A percentile compares a stretch with the other conserved stretches of the same genome.
phyloP scores from a whole-genome alignment of 2,329 filamentous ascomycete genomes.

The Xylariomycetidae sp. region DNA sequence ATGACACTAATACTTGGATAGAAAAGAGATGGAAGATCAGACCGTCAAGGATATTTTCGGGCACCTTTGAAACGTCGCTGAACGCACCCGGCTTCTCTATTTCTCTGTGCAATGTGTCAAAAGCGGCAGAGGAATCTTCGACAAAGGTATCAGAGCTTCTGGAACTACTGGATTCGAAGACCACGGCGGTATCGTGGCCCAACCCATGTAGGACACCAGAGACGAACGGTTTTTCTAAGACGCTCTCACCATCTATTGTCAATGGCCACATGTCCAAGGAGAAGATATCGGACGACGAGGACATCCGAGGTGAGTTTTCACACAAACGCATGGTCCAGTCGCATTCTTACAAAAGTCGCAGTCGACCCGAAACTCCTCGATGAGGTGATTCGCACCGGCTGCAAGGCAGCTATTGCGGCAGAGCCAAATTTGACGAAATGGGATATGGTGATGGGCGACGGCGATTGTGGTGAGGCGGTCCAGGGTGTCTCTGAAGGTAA shows the following conservation, averaged over 20 bases:
- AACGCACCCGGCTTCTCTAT: slow-evolving; percentile 54
- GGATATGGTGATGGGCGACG: slow-evolving; percentile 32
- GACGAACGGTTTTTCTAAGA: not conserved
- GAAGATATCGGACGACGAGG: not conserved
- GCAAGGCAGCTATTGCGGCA: slow-evolving; percentile 29
- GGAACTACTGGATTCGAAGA: slow-evolving; percentile 43
- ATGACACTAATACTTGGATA: slow-evolving; percentile 38
- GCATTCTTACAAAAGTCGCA: slow-evolving; percentile 4
- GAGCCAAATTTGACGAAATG: slow-evolving; percentile 28
- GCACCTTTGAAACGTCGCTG: slow-evolving; percentile 46
- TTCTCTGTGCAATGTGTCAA: slow-evolving; percentile 46
- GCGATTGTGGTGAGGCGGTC: slow-evolving; percentile 28
- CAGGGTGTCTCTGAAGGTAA: slow-evolving; percentile 17
- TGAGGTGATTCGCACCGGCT: slow-evolving; percentile 21
- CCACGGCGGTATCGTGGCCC: slow-evolving; percentile 47
- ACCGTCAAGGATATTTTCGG: slow-evolving; percentile 41
- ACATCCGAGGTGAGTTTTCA: not conserved
- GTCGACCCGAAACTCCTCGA: slow-evolving; percentile 25
- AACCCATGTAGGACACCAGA: slow-evolving; percentile 18
- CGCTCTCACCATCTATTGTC: not conserved
- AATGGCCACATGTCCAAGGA: not conserved
- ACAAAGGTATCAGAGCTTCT: slow-evolving; percentile 33
- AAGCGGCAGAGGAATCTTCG: slow-evolving; percentile 21
- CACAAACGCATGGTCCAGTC: too few relatives aligned
- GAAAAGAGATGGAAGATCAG: slow-evolving; percentile 42